These are phyloP conservation scores for Phytophthora brassicae DNA, from an alignment of 352 stramenopile species.

Conservation along the genomic window DNA sequence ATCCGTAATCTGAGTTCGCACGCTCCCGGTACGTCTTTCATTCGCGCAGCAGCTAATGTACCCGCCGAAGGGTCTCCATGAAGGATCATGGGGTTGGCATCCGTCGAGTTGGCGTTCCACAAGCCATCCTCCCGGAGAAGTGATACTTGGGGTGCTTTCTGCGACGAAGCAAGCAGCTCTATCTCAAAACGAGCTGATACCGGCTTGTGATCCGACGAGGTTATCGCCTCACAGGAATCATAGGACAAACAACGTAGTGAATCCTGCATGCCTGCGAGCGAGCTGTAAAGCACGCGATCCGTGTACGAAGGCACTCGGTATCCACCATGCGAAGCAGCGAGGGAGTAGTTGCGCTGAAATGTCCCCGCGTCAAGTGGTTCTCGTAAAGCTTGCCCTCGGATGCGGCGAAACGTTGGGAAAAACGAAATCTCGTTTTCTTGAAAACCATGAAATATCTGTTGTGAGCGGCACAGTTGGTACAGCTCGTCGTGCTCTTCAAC, in stretches of 20 bases:
- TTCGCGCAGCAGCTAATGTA: slow-evolving; percentile 34
- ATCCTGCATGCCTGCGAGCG: slow-evolving; percentile 57
- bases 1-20: slow-evolving; percentile 67
- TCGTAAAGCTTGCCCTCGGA: slow-evolving; percentile 51
- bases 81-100: slow-evolving; percentile 48
- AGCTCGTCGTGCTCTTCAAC: slow-evolving; percentile 79
- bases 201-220: slow-evolving; percentile 83
- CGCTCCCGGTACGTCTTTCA: slow-evolving; percentile 60
- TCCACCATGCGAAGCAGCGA: slow-evolving; percentile 54
- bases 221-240: slow-evolving; percentile 73
- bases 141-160: slow-evolving; percentile 4
- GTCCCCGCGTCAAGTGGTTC: slow-evolving; percentile 29
- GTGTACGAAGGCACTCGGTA: slow-evolving; percentile 89
- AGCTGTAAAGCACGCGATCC: slow-evolving; percentile 85
- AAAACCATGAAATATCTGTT: slow-evolving; percentile 83
- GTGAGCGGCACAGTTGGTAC: slow-evolving; percentile 51
- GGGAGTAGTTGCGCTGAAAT: slow-evolving; percentile 66
- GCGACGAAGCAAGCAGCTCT: slow-evolving; percentile 16
- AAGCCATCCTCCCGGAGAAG: slow-evolving; percentile 25
- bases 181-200: slow-evolving; percentile 71
- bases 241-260: slow-evolving; percentile 72
- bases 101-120: slow-evolving; percentile 50
- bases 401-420: slow-evolving; percentile 78
- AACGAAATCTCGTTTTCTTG: slow-evolving; percentile 71
- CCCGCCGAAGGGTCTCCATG: slow-evolving; percentile 13